These are phyloP conservation scores for Boletus holoroseus DNA, from an alignment of 1,284 basidiomycete genomes.

Conservation along the genomic window DNA sequence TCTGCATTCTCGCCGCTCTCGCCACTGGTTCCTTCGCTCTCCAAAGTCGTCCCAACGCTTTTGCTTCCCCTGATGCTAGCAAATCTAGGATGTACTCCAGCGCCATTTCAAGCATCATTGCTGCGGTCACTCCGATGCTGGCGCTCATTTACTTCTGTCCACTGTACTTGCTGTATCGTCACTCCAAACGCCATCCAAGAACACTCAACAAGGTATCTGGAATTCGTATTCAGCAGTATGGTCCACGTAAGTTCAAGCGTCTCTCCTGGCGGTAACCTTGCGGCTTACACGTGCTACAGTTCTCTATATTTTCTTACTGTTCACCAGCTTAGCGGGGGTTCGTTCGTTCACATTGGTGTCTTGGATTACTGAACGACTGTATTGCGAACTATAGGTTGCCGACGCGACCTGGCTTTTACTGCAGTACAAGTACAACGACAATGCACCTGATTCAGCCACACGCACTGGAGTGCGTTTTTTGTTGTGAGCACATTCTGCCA, in stretches of 20 bases:
- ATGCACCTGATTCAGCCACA: slow-evolving; percentile 42
- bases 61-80: slow-evolving; percentile 22
- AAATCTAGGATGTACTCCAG: slow-evolving; percentile 36
- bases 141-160: slow-evolving; percentile 46
- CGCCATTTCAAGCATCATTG: slow-evolving; percentile 41
- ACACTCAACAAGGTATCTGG: slow-evolving; percentile 47
- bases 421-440: slow-evolving; percentile 46
- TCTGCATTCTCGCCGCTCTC: slow-evolving; percentile 34
- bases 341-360: not conserved
- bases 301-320: slow-evolving; percentile 47
- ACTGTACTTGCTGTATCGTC: slow-evolving; percentile 44
- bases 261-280: slow-evolving; percentile 11
- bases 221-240: slow-evolving; percentile 41
- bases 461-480: slow-evolving; percentile 41
- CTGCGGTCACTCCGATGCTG: slow-evolving; percentile 43
- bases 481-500: slow-evolving; percentile 37
- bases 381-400: slow-evolving; percentile 38
- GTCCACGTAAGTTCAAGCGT: slow-evolving; percentile 40
- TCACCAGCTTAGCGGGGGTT: slow-evolving; percentile 46
- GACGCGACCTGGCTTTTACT: slow-evolving; percentile 51
- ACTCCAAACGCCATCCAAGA: slow-evolving; percentile 40
- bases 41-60: slow-evolving; percentile 16
- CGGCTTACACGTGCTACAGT: slow-evolving; percentile 33
- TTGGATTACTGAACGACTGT: slow-evolving; percentile 4
- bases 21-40: slow-evolving; percentile 33